Base-by-base conservation (phyloP, 176 grass and related monocot species). In the Carex parvula region DNA sequence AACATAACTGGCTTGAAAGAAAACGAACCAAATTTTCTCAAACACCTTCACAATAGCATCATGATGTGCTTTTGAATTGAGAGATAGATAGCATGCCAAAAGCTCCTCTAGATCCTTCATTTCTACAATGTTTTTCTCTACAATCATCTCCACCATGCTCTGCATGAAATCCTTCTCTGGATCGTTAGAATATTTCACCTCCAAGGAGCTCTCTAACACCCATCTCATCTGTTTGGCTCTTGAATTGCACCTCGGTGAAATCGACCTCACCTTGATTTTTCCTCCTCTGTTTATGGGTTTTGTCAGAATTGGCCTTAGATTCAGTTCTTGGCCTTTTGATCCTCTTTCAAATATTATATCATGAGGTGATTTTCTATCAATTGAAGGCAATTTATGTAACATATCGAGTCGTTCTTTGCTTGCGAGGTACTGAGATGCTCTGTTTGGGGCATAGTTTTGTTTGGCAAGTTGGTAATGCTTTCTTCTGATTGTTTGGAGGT, bases 61-160 rank as follows among this genome's bases (percentile, higher is more conserved):
- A 33, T 89, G 94, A 85, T 97, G 89, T 87, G 90, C 88, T 85
- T 80, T 83, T 15, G 92, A 87, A 89, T 97, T 97, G 88, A 97
- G 87, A 24, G 88, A 86, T 37, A 97, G 88, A 90, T 94, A 97
- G 92, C 90, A 97, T 3, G 85, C 87, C 7, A 97, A 87, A 30
- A 97, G 87, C 75, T 97, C 92, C 87, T 97, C 88, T 29, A 94
- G 71, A 62, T 94, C 94, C 70, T 89, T 88, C 1, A 84, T 4
- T 74, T 64, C 56, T 8, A 77, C 76, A 24, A 97, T 83, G 24
- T 52, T 69, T 61, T 92, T 97, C 83, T 88, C 90, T 5, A 68
- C 60, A 60, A 97, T 86, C 92, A 97, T 97, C 84, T 97, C 92
- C 18, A 89, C 75, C 85, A 97, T 97, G 79, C 91, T 94, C 60